Percentiles rank a stretch among this genome's conserved stretches.
phyloP scores from a whole-genome alignment of 192 early-diverging fungal genomes.

The Chytriomyces hyalinus region DNA sequence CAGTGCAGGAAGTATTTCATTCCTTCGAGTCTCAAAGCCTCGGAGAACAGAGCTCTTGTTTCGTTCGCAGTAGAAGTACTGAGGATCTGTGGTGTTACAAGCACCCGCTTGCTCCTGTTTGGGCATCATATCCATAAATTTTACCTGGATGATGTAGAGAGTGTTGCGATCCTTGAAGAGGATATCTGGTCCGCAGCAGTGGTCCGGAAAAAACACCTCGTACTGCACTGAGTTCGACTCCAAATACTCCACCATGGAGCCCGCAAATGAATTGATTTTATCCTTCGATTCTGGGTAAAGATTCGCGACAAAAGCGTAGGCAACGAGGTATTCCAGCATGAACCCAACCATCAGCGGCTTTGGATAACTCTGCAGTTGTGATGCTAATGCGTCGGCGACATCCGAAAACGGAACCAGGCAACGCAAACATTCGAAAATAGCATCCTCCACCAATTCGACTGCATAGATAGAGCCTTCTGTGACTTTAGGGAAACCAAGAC shows the following conservation, averaged over 20 bases:
- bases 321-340: conserved; percentile 45
- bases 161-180: conserved; percentile 37
- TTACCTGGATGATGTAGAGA: conserved; percentile 43
- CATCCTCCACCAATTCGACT: conserved; percentile 33
- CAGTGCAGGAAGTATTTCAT: conserved; percentile 19
- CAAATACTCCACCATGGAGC: conserved; percentile 12
- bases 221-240: conserved; percentile 1
- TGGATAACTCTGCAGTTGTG: conserved; percentile 12
- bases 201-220: conserved; percentile 41
- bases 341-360: conserved; percentile 44
- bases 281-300: conserved; percentile 20
- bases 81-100: conserved; percentile 38
- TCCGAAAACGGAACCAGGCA: conserved; percentile 40
- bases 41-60: conserved; percentile 13
- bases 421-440: conserved; percentile 41
- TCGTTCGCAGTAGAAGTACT: conserved; percentile 39
- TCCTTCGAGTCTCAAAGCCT: conserved; percentile 29
- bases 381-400: conserved; percentile 10
- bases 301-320: conserved; percentile 31
- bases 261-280: conserved; percentile 1
- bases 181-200: conserved; percentile 46
- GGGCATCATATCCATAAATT: conserved; percentile 38
- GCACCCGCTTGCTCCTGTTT: conserved; percentile 43
- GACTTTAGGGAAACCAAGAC: conserved; percentile 31
- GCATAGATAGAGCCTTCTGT: neutral